Percentiles rank a stretch among this genome's conserved stretches.
These are phyloP conservation scores for Chrysoporthe deuterocubensis DNA, from an alignment of 2,329 filamentous ascomycete species.

Conservation along the genomic window DNA sequence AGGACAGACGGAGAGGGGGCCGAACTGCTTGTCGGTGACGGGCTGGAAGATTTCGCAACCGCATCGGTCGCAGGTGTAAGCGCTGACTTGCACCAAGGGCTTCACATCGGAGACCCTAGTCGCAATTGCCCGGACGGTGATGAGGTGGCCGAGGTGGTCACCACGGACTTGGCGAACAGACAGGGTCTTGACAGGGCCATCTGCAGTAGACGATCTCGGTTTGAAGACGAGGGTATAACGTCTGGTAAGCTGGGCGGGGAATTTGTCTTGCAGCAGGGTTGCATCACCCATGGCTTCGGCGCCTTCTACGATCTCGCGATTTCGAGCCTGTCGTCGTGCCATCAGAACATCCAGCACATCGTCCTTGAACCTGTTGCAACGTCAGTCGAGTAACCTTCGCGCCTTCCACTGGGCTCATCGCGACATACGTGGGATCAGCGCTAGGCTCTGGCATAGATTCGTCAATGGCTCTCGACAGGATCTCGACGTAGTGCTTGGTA, in stretches of 20 bases:
- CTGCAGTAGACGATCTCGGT: constrained; percentile 75
- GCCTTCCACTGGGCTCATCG: not conserved
- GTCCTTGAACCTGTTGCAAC: constrained; percentile 80
- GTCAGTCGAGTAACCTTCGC: constrained; percentile 36
- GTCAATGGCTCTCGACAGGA: constrained; percentile 87
- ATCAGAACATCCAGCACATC: constrained; percentile 97
- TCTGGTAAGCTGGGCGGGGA: constrained; percentile 88
- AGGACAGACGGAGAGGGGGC: constrained; percentile 83
- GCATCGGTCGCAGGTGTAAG: constrained; percentile 95
- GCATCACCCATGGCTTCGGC: constrained; percentile 69
- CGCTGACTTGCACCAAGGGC: constrained; percentile 95
- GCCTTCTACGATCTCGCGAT: constrained; percentile 73
- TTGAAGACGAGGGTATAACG: constrained; percentile 97
- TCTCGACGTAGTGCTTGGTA: constrained; percentile 92
- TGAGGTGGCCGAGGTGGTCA: constrained; percentile 89
- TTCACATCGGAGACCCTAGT: constrained; percentile 98
- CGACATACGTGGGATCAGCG: constrained; percentile 72
- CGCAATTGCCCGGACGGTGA: constrained; percentile 91
- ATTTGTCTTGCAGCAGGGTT: constrained; percentile 72
- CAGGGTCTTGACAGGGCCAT: constrained; percentile 66
- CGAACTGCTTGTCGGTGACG: constrained; percentile 86
- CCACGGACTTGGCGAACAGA: constrained; percentile 94
- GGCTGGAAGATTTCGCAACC: constrained; percentile 98
- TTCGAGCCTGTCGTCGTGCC: constrained; percentile 85
- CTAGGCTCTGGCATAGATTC: constrained; percentile 80